Percentiles rank a stretch among this genome's conserved stretches.
phyloP scores from a whole-genome alignment of 1,284 basidiomycete genomes.

The Tilletia setariae region DNA sequence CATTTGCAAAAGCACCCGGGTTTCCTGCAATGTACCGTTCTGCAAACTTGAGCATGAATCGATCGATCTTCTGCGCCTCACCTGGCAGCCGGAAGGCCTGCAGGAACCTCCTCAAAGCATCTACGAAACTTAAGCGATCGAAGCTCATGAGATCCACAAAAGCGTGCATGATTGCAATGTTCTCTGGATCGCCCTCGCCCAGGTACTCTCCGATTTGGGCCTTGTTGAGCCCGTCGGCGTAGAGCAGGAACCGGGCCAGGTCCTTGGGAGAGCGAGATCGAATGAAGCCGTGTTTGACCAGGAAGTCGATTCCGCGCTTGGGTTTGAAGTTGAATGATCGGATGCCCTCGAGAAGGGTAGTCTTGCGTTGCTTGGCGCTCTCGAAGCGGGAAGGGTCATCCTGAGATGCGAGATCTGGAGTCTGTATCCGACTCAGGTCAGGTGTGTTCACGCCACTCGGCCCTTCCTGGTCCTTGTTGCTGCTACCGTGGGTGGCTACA shows the following conservation, averaged over 20 bases:
- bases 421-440: constrained; percentile 9
- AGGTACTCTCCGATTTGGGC: constrained; percentile 96
- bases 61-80: constrained; percentile 54
- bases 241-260: constrained; percentile 80
- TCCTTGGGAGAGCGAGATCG: constrained; percentile 70
- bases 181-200: constrained; percentile 60
- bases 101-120: constrained; percentile 49
- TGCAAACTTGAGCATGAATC: constrained; percentile 55
- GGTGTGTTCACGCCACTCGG: constrained; percentile 8
- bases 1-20: constrained; percentile 49
- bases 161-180: constrained; percentile 54
- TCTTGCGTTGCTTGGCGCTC: constrained; percentile 95
- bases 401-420: constrained; percentile 25
- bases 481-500: background rate
- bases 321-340: constrained; percentile 99
- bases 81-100: constrained; percentile 53
- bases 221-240: constrained; percentile 91
- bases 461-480: background rate
- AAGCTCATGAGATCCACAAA: constrained; percentile 55
- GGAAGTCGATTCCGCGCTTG: constrained; percentile 77
- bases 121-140: constrained; percentile 45
- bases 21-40: constrained; percentile 52
- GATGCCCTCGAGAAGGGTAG: constrained; percentile 87
- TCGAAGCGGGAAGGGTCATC: constrained; percentile 94
- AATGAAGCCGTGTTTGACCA: constrained; percentile 87